Conservation (phyloP, 805 yeast genomes). For the Yamadazyma paraphyllophila region DNA sequence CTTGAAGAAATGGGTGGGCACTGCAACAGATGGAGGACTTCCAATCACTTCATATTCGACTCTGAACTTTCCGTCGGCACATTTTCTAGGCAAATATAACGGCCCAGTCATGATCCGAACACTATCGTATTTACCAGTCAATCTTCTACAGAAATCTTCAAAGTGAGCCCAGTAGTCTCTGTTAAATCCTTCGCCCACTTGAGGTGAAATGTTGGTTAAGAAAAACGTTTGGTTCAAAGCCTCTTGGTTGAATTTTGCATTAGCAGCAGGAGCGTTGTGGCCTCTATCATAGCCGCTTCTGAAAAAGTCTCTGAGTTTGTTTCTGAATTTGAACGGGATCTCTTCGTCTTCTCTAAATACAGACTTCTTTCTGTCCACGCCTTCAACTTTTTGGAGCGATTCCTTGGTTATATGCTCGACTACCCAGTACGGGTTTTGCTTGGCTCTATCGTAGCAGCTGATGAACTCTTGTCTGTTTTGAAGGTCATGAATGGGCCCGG, state of each 20-base stretch:
- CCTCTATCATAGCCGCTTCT: conserved; percentile 96
- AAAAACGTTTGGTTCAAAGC: conserved; percentile 96
- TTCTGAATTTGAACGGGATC: conserved; percentile 77
- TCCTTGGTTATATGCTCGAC: conserved; percentile 85
- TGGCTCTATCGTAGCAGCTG: conserved; percentile 81
- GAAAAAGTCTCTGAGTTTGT: conserved; percentile 78
- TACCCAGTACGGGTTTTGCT: conserved; percentile 84
- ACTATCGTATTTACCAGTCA: conserved; percentile 66
- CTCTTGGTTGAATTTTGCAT: conserved; percentile 82
- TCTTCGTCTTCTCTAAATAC: conserved; percentile 83
- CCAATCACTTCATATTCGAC: conserved; percentile 93
- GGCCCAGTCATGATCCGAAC: conserved; percentile 95
- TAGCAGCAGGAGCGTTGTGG: conserved; percentile 97
- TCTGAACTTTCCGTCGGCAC: conserved; percentile 79
- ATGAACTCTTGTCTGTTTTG: conserved; percentile 72
- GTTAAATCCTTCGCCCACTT: conserved; percentile 96
- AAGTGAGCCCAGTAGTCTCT: conserved; percentile 97
- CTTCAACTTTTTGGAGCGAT: conserved; percentile 50
- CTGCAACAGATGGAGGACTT: conserved; percentile 93
- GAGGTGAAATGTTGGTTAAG: conserved; percentile 91
- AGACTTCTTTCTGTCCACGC: conserved; percentile 75
- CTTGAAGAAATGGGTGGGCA: conserved; percentile 96
- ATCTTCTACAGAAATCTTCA: conserved; percentile 80
- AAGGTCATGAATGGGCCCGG: conserved; percentile 91
- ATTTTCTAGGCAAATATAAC: conserved; percentile 74